A percentile compares a stretch with the other conserved stretches of the same genome.
These are phyloP conservation scores for Acanthamoeba culbertsoni DNA, from an alignment of 208 protist genomes.

Conservation along the genomic window DNA sequence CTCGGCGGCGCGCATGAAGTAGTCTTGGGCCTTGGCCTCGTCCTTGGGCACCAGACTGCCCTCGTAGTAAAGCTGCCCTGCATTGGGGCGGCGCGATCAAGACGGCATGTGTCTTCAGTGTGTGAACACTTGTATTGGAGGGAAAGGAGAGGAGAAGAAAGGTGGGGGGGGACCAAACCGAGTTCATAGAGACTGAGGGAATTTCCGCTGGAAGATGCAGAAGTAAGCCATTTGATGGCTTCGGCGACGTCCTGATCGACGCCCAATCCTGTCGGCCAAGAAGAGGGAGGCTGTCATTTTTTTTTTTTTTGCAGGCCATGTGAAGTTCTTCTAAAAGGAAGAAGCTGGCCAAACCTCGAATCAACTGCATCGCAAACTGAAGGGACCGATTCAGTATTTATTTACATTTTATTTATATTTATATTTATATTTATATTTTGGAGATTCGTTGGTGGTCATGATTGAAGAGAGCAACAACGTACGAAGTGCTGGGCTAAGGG, in stretches of 20 bases:
- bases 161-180: no score
- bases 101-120: neutral
- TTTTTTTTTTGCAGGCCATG: no score
- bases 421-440: no score
- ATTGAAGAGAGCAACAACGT: neutral
- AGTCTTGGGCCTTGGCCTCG: neutral
- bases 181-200: constrained; percentile 35
- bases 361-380: neutral
- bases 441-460: no score
- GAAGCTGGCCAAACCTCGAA: neutral
- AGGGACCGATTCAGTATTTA: no score
- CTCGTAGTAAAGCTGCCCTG: constrained; percentile 36
- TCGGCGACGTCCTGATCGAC: neutral
- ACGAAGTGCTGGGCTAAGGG: neutral
- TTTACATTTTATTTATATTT: no score
- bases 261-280: neutral
- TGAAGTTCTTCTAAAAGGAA: neutral
- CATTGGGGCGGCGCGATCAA: neutral
- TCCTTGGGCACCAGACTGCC: neutral
- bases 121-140: neutral
- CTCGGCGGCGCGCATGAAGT: constrained; percentile 9
- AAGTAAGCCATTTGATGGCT: neutral
- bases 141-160: no score
- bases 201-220: neutral
- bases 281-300: no score